Evolutionary conservation across 208 protist species (phyloP).

Genomic region (Herpetomonas tarakana): DNA sequence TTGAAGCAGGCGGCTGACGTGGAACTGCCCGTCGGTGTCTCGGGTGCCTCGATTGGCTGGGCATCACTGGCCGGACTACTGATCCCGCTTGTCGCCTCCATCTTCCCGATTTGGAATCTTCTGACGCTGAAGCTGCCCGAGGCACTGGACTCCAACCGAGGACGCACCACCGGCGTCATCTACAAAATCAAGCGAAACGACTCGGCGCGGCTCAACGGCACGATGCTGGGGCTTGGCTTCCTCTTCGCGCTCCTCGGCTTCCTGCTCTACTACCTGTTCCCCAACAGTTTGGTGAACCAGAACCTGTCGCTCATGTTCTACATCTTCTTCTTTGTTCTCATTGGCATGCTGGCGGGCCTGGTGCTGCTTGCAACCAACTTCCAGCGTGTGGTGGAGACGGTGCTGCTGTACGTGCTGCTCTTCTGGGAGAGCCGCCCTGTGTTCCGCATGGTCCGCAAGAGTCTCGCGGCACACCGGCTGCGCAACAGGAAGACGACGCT

Average conservation of each 20-base stretch:
- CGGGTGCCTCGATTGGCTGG: constrained; percentile 41
- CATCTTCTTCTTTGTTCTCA: constrained; percentile 91
- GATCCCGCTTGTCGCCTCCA: constrained; percentile 76
- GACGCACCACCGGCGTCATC: constrained; percentile 36
- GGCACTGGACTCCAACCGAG: constrained; percentile 73
- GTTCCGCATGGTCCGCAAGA: constrained; percentile 76
- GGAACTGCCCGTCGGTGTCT: constrained; percentile 25
- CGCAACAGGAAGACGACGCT: constrained; percentile 94
- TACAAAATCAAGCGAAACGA: constrained; percentile 67
- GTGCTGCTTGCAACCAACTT: constrained; percentile 91
- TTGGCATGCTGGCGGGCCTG: constrained; percentile 90
- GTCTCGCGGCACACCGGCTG: constrained; percentile 82
- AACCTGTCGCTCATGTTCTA: constrained; percentile 88
- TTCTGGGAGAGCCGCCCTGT: constrained; percentile 85
- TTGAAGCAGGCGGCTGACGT: constrained; percentile 35
- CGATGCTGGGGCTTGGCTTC: constrained; percentile 48
- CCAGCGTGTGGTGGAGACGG: constrained; percentile 69
- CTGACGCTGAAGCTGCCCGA: constrained; percentile 74
- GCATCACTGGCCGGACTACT: constrained; percentile 69
- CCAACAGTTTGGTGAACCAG: constrained; percentile 77
- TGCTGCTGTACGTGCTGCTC: constrained; percentile 46
- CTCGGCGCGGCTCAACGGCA: constrained; percentile 15
- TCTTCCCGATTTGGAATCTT: constrained; percentile 84
- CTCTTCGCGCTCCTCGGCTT: constrained; percentile 60
- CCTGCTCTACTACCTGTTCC: constrained; percentile 92